Conservation (phyloP, 139 green algal genomes). For the Coccomyxa sp. region DNA sequence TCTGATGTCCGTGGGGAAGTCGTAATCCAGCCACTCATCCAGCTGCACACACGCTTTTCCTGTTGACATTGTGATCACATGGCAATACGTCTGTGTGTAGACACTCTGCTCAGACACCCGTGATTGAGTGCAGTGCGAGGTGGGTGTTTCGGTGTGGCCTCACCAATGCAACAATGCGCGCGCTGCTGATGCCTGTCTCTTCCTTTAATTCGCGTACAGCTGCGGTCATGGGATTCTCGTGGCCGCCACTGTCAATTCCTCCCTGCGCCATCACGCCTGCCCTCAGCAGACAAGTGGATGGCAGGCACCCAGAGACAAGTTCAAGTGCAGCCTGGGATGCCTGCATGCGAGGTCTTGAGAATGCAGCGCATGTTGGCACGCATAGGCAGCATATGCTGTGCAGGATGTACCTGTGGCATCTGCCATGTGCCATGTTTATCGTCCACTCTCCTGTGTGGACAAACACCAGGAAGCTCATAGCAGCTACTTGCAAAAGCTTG, state of each 20-base stretch:
- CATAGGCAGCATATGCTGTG: background rate
- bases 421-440: constrained; percentile 44
- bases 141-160: background rate
- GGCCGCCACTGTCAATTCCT: constrained; percentile 32
- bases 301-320: background rate
- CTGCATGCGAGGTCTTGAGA: too few species aligned
- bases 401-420: constrained; percentile 36
- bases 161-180: constrained; percentile 27
- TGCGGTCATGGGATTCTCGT: constrained; percentile 34
- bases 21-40: constrained; percentile 41
- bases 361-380: background rate
- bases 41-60: constrained; percentile 6
- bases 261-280: constrained; percentile 20
- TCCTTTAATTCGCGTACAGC: constrained; percentile 40
- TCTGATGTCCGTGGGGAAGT: constrained; percentile 33
- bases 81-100: background rate
- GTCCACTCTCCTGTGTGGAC: constrained; percentile 27
- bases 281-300: too few species aligned
- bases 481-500: too few species aligned
- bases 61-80: background rate
- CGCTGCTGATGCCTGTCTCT: constrained; percentile 44
- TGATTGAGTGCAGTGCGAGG: background rate
- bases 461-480: background rate
- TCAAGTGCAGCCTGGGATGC: background rate
- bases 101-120: background rate